Evolutionary conservation across 1,284 basidiomycete genomes (phyloP).

Genomic region (Stereum hirsutum): DNA sequence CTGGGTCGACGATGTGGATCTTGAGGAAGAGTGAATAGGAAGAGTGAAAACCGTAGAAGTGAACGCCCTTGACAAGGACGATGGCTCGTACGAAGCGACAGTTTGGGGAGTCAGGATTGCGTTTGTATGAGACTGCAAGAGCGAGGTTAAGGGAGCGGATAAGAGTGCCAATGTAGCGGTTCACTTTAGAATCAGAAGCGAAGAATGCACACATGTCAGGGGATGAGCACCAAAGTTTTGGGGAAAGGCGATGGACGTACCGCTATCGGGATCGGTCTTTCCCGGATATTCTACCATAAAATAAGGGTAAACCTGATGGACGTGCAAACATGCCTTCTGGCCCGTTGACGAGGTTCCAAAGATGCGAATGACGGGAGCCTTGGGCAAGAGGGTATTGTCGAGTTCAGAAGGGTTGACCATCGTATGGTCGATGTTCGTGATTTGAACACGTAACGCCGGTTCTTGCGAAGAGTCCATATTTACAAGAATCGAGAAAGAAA

Average conservation of each 20-base stretch:
- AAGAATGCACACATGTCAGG: background rate
- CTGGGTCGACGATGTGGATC: slow-evolving; percentile 71
- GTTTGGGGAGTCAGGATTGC: slow-evolving; percentile 44
- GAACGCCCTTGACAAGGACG: slow-evolving; percentile 86
- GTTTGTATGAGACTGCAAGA: slow-evolving; percentile 62
- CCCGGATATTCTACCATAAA: slow-evolving; percentile 67
- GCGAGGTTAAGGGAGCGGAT: slow-evolving; percentile 72
- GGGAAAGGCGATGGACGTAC: slow-evolving; percentile 24
- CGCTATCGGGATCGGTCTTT: slow-evolving; percentile 38
- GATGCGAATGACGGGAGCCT: slow-evolving; percentile 77
- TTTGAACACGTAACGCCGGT: slow-evolving; percentile 39
- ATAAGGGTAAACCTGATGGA: slow-evolving; percentile 86
- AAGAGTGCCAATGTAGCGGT: slow-evolving; percentile 56
- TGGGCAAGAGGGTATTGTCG: slow-evolving; percentile 52
- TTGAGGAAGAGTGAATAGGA: slow-evolving; percentile 88
- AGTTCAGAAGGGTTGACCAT: slow-evolving; percentile 47
- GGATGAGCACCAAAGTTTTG: background rate
- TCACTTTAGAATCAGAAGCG: slow-evolving; percentile 36
- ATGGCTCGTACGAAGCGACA: slow-evolving; percentile 64
- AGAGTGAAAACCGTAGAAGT: slow-evolving; percentile 93
- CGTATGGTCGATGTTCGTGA: slow-evolving; percentile 62
- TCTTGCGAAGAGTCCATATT: too few species aligned
- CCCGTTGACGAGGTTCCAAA: slow-evolving; percentile 80
- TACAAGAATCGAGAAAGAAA: too few species aligned
- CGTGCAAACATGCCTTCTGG: slow-evolving; percentile 77